phyloP scores from a whole-genome alignment of 148 eudicot species.

The Persicaria tinctoria region DNA sequence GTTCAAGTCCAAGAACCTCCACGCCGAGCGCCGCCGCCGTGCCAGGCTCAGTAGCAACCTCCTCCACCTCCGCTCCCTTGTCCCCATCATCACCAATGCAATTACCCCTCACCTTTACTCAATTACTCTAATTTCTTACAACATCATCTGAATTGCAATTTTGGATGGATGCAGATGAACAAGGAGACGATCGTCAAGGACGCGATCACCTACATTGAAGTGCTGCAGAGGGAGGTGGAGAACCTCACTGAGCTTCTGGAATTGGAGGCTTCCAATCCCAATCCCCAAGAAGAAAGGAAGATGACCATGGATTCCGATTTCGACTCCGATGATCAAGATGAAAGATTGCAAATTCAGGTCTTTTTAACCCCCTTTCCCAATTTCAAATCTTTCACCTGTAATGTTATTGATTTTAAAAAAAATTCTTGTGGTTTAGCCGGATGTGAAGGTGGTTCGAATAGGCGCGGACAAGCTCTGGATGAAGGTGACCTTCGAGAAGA shows the following conservation, averaged over 20 bases:
- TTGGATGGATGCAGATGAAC: conserved; percentile 46
- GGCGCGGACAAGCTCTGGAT: conserved; percentile 65
- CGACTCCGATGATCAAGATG: conserved; percentile 22
- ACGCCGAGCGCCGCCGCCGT: conserved; percentile 65
- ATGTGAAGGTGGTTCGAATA: conserved; percentile 47
- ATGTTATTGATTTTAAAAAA: background rate
- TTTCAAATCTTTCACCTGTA: background rate
- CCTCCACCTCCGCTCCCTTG: conserved; percentile 62
- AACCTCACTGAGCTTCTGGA: conserved; percentile 53
- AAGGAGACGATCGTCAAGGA: conserved; percentile 66
- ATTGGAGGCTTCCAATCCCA: conserved; percentile 32
- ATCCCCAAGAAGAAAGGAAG: conserved; percentile 21
- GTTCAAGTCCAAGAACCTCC: conserved; percentile 73
- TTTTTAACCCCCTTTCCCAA: background rate
- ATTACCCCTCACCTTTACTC: background rate
- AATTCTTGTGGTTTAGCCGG: conserved; percentile 37
- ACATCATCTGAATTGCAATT: background rate
- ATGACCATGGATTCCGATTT: background rate
- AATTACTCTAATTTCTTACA: background rate
- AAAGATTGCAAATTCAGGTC: conserved; percentile 51
- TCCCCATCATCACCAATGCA: conserved; percentile 92
- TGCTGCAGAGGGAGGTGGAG: conserved; percentile 35
- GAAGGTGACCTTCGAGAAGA: conserved; percentile 51
- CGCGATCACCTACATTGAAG: conserved; percentile 65
- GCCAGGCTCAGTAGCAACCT: conserved; percentile 56